Evolutionary conservation across 352 stramenopile species (phyloP), one percentile per base, ranked within the genome.

Genomic region (Phytopythium kandeliae): DNA sequence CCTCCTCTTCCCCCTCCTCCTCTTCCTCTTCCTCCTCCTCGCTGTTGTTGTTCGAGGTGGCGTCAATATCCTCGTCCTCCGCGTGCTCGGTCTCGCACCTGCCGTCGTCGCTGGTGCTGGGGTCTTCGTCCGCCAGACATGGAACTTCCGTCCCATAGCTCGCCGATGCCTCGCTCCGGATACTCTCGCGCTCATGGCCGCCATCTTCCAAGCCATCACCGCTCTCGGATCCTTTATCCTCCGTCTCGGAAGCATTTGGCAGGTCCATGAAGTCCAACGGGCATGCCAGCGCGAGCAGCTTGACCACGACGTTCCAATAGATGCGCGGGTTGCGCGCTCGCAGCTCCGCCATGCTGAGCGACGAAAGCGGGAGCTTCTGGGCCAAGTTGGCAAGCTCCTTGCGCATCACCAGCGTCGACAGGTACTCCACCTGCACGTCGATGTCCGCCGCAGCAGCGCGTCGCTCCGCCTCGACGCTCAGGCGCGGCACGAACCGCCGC

Each of bases 301-400:
- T 80, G 26, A 83, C 61, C 16, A 80, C 66, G 16, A 83, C 67
- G 48, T 83, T 83, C 72, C 72, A 83, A 56, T 83, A 83, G 31
- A 80, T 75, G 8, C 65, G 63, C 1, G 69, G 58, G 36, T 78
- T 69, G n/a, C 59, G 22, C 11, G 56, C 53, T 2, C 65, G 58
- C 26, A 81, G 28, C 25, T 74, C 56, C 3, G 55, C 49, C 67
- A 78, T 71, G 1, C 58, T 48, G 35, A 81, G 51, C 44, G 72
- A 58, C 47, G 63, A 57, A n/a, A 81, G 56, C 22, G 67, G 62
- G 22, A 74, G 36, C 37, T 67, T 75, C 42, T 65, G 55, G 3
- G 66, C 54, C 11, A 80, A 35, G 16, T 74, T 77, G 6, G 51
- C 51, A 15, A 80, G 52, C 43, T 80, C 69, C 46, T 74, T 77